Evolutionary conservation across 1,284 basidiomycete genomes (phyloP).

Genomic region (Meira nashicola): DNA sequence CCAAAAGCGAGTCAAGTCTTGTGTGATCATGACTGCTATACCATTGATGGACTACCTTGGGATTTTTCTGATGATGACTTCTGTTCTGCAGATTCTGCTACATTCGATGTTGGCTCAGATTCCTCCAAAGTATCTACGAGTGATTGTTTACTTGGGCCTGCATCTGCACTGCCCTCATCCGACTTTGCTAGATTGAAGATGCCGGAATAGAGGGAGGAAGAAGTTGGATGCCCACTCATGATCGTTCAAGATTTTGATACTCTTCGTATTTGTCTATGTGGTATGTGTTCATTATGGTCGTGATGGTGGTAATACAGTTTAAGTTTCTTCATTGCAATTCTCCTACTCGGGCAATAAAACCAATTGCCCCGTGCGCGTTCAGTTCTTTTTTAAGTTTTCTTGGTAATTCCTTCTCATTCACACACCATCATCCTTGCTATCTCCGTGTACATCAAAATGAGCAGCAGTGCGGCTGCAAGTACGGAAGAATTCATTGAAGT

Average conservation of each 20-base stretch:
- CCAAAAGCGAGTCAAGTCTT: not conserved
- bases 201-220: conserved; percentile 10
- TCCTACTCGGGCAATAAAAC: too few relatives aligned
- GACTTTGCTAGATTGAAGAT: not conserved
- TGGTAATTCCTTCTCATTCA: too few relatives aligned
- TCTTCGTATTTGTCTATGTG: too few relatives aligned
- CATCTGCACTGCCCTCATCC: not conserved
- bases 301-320: too few relatives aligned
- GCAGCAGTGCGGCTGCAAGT: conserved; percentile 27
- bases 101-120: not conserved
- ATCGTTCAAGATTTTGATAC: too few relatives aligned
- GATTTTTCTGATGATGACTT: not conserved
- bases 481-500: conserved; percentile 44
- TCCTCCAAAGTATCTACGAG: not conserved
- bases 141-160: not conserved
- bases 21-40: not conserved
- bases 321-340: too few relatives aligned
- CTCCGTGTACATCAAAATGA: not conserved
- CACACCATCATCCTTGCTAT: too few relatives aligned
- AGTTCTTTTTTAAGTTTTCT: too few relatives aligned
- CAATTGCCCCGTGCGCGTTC: too few relatives aligned
- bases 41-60: conserved; percentile 7
- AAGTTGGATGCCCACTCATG: not conserved
- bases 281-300: too few relatives aligned
- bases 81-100: not conserved